Conservation (phyloP, 164 flowering plant species). For the Umbellularia californica region DNA sequence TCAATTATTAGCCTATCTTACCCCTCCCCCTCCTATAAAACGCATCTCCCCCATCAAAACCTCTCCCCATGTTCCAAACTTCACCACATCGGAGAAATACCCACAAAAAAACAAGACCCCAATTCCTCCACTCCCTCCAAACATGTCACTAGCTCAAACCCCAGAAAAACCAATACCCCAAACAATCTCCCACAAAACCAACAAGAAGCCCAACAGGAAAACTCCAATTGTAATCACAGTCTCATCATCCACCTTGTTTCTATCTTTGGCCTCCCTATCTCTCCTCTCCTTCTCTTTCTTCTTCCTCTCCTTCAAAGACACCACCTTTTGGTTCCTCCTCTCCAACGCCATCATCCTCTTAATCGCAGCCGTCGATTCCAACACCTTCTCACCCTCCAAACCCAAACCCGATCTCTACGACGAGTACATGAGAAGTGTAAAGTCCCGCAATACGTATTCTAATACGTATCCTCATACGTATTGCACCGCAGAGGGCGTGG, state of each 20-base stretch:
- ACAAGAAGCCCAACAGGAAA: not conserved
- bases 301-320: constrained; percentile 21
- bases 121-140: constrained; percentile 47
- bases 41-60: not conserved
- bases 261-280: constrained; percentile 35
- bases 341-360: constrained; percentile 61
- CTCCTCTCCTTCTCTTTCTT: constrained; percentile 11
- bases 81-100: not conserved
- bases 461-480: not conserved
- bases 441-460: constrained; percentile 2
- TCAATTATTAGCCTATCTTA: not conserved
- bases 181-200: not conserved
- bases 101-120: constrained; percentile 13
- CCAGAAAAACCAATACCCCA: not conserved
- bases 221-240: constrained; percentile 25
- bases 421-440: constrained; percentile 15
- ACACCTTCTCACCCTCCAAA: constrained; percentile 38
- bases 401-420: constrained; percentile 24
- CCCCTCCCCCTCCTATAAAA: not conserved
- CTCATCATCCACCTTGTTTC: constrained; percentile 17
- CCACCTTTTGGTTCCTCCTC: constrained; percentile 61
- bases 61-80: not conserved
- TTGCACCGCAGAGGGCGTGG: not conserved
- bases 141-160: not conserved
- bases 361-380: constrained; percentile 45